Percentiles rank a stretch among this genome's conserved stretches.
phyloP scores from a whole-genome alignment of 129 eudicot species.

The Ambrosia trifida region DNA sequence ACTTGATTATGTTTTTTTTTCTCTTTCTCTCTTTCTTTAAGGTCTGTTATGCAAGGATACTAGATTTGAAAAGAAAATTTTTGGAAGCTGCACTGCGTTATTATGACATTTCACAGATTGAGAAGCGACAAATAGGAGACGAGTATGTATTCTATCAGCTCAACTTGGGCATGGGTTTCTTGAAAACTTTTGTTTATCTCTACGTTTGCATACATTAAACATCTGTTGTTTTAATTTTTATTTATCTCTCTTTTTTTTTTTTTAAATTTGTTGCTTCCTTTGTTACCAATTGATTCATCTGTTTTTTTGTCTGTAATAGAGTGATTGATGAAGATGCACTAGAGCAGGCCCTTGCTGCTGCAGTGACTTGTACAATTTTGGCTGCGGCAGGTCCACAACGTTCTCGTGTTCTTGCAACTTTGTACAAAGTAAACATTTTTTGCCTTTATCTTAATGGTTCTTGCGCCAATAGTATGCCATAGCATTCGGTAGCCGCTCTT shows the following conservation, averaged over 20 bases:
- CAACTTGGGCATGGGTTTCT: constrained; percentile 2
- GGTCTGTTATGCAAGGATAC: constrained; percentile 96
- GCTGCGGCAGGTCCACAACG: constrained; percentile 99
- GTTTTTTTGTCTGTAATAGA: constrained; percentile 42
- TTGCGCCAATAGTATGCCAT: constrained; percentile 11
- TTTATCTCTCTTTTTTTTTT: background rate
- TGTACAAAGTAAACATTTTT: constrained; percentile 71
- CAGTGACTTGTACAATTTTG: constrained; percentile 96
- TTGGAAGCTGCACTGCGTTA: constrained; percentile 98
- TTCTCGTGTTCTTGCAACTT: constrained; percentile 97
- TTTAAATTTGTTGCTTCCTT: background rate
- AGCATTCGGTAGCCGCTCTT: background rate
- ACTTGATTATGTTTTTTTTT: background rate
- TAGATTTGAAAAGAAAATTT: constrained; percentile 94
- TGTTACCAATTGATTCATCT: background rate
- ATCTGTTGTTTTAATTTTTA: background rate
- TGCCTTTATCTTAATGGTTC: background rate
- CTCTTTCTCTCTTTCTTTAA: constrained; percentile 16
- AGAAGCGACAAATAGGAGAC: constrained; percentile 87
- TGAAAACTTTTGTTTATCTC: background rate
- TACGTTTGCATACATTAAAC: background rate
- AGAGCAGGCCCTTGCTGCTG: constrained; percentile 98
- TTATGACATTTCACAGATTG: constrained; percentile 92
- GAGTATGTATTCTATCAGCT: constrained; percentile 58
- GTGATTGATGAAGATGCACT: constrained; percentile 93